A percentile compares a stretch with the other conserved stretches of the same genome.
These are phyloP conservation scores for Quercus parvula DNA, from an alignment of 306 rosid species.

Conservation along the genomic window DNA sequence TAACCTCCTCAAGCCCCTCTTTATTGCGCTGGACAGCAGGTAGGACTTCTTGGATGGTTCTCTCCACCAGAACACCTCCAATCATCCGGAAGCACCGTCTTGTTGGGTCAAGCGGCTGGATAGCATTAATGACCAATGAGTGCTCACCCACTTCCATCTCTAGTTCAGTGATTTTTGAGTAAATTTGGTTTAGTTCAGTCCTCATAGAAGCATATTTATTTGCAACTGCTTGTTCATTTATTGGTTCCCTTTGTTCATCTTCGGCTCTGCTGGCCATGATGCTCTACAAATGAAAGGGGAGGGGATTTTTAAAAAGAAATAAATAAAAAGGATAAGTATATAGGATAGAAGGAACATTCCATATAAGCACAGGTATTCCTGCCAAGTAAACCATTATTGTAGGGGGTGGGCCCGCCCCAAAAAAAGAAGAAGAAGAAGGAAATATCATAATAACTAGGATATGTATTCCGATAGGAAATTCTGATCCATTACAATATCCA, in stretches of 20 bases:
- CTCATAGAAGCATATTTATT: slow-evolving; percentile 80
- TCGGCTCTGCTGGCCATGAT: slow-evolving; percentile 65
- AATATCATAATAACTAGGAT: not conserved
- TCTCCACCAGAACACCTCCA: slow-evolving; percentile 96
- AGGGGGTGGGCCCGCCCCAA: not conserved
- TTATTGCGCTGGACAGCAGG: slow-evolving; percentile 94
- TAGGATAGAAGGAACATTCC: not conserved
- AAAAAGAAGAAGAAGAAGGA: not conserved
- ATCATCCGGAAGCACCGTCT: slow-evolving; percentile 95
- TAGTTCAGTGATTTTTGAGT: slow-evolving; percentile 90
- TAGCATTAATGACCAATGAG: slow-evolving; percentile 75
- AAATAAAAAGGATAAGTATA: not conserved
- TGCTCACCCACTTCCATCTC: slow-evolving; percentile 97
- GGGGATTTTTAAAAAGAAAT: not conserved
- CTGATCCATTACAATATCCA: not conserved
- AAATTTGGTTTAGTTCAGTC: slow-evolving; percentile 87
- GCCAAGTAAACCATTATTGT: not conserved
- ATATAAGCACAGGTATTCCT: not conserved
- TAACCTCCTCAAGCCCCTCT: slow-evolving; percentile 90
- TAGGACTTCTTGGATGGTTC: slow-evolving; percentile 89
- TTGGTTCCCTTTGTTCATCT: slow-evolving; percentile 60
- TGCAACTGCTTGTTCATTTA: slow-evolving; percentile 85
- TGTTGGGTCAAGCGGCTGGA: slow-evolving; percentile 85
- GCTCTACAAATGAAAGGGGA: slow-evolving; percentile 23
- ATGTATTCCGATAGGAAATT: not conserved